Percentiles rank a stretch among this genome's conserved stretches.
Conservation (phyloP, 306 rosid genomes). For the Pueraria montana region DNA sequence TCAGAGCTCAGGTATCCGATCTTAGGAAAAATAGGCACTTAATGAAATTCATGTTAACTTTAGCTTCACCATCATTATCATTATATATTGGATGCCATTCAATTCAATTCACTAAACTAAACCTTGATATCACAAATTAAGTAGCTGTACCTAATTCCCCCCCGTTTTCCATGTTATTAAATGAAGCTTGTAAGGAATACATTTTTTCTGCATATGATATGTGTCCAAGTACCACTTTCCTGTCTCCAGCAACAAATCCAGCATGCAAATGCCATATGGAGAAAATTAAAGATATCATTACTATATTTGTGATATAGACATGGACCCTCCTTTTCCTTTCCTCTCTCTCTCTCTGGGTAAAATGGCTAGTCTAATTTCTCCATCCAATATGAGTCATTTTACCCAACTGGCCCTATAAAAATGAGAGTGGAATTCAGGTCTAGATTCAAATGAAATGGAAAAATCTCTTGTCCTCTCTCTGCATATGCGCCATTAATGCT, state of each 20-base stretch:
- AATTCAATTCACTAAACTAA: background rate
- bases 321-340: constrained; percentile 45
- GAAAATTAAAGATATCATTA: constrained; percentile 47
- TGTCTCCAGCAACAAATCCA: constrained; percentile 48
- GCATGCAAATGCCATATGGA: constrained; percentile 46
- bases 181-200: constrained; percentile 15
- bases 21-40: background rate
- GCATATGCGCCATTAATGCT: constrained; percentile 39
- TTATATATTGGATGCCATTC: constrained; percentile 13
- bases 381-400: constrained; percentile 17
- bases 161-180: background rate
- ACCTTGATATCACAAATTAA: constrained; percentile 38
- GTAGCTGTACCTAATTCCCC: constrained; percentile 21
- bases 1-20: background rate
- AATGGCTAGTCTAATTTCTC: constrained; percentile 18
- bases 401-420: constrained; percentile 24
- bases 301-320: constrained; percentile 42
- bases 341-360: constrained; percentile 32
- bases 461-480: constrained; percentile 22
- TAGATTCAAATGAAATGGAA: constrained; percentile 38
- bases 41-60: constrained; percentile 11
- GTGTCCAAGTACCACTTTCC: constrained; percentile 54
- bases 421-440: constrained; percentile 31
- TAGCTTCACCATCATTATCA: constrained; percentile 16
- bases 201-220: constrained; percentile 33